These are phyloP conservation scores for Leccinum subspadiceum DNA, from an alignment of 1,284 basidiomycete genomes.

Conservation along the genomic window DNA sequence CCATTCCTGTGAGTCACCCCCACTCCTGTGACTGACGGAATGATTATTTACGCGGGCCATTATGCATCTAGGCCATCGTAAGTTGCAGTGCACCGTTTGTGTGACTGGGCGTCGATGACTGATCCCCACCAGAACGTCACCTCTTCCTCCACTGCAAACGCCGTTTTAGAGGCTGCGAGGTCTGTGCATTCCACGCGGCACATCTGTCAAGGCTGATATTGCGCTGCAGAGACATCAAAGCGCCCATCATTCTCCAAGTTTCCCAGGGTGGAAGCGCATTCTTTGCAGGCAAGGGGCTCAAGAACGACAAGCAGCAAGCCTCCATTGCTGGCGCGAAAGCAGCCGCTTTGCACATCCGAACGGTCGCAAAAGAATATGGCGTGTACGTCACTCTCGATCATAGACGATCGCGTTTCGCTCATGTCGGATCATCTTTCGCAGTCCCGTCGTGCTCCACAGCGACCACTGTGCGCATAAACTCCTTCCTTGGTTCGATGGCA, in stretches of 20 bases:
- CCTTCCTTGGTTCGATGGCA: conserved; percentile 98
- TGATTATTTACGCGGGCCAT: not conserved
- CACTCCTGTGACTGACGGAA: not conserved
- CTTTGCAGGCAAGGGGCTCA: conserved; percentile 95
- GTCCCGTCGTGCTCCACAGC: conserved; percentile 96
- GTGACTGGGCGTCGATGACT: conserved; percentile 3
- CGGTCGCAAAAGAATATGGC: conserved; percentile 87
- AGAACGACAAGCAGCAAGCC: conserved; percentile 96
- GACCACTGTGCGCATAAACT: conserved; percentile 99
- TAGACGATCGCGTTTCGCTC: not conserved
- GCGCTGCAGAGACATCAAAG: conserved; percentile 73
- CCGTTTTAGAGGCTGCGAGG: conserved; percentile 76
- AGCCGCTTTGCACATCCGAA: conserved; percentile 91
- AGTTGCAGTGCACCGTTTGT: conserved; percentile 31
- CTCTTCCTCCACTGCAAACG: conserved; percentile 75
- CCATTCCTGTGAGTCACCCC: conserved; percentile 57
- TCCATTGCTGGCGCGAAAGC: conserved; percentile 91
- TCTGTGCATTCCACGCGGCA: conserved; percentile 19
- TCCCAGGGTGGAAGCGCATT: conserved; percentile 97
- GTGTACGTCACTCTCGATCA: conserved; percentile 56
- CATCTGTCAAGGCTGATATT: conserved; percentile 7
- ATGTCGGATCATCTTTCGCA: conserved; percentile 30
- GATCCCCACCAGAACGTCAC: conserved; percentile 54
- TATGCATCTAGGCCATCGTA: conserved; percentile 53
- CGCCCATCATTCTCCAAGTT: conserved; percentile 97